Conservation (phyloP, 2,329 filamentous ascomycete genomes). For the Emmonsia crescens region DNA sequence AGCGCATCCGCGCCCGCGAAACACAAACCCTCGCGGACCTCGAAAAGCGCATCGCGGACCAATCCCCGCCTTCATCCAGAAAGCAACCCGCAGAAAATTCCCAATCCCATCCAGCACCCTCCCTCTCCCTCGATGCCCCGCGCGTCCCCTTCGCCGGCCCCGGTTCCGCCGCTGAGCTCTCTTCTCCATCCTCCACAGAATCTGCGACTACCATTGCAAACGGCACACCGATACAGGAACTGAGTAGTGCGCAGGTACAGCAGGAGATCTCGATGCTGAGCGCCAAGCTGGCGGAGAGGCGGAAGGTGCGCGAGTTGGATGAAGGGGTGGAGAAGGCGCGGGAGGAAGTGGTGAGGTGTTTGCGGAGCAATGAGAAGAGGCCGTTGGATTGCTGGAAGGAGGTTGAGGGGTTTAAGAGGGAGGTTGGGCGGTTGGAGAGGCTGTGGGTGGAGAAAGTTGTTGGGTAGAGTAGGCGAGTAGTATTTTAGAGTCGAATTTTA, state of each 20-base stretch:
- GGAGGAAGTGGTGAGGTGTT: conserved; percentile 64
- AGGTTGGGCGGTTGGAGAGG: conserved; percentile 77
- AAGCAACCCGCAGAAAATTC: conserved; percentile 12
- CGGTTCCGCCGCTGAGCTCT: conserved; percentile 17
- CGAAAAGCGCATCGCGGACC: conserved; percentile 43
- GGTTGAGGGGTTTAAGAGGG: conserved; percentile 79
- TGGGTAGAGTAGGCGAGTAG: conserved; percentile 27
- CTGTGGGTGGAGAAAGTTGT: conserved; percentile 74
- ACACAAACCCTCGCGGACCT: conserved; percentile 57
- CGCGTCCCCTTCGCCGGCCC: conserved; percentile 34
- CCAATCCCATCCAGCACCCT: conserved; percentile 14
- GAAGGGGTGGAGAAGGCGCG: conserved; percentile 63
- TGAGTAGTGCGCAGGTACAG: conserved; percentile 42
- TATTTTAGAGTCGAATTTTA: background rate
- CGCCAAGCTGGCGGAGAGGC: conserved; percentile 49
- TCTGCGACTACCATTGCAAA: conserved; percentile 13
- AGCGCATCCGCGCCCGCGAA: conserved; percentile 63
- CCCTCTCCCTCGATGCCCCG: conserved; percentile 27
- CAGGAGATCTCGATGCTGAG: conserved; percentile 48
- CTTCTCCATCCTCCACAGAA: conserved; percentile 3
- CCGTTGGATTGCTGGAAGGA: conserved; percentile 92
- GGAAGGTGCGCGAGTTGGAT: conserved; percentile 54
- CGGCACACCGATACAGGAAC: conserved; percentile 11
- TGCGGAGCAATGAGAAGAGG: conserved; percentile 72
- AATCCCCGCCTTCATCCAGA: conserved; percentile 14